Conservation (phyloP, 2,329 filamentous ascomycete species). For the Fusarium liriodendri region DNA sequence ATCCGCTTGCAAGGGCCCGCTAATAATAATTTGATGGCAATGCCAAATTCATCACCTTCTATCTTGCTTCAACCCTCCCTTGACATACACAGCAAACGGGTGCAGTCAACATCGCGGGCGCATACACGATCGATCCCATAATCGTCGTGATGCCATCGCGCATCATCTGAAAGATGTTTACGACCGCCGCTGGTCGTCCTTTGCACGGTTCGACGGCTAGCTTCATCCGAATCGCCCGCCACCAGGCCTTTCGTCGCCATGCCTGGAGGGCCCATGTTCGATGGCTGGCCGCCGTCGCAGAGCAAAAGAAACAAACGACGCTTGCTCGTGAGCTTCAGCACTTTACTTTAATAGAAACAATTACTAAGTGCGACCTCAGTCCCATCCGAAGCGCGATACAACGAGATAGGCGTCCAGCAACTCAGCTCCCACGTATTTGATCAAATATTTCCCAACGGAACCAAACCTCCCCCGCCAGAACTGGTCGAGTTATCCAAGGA, state of each 20-base stretch:
- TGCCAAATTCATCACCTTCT: constrained; percentile 34
- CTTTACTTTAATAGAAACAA: neutral
- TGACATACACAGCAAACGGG: constrained; percentile 5
- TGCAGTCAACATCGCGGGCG: constrained; percentile 18
- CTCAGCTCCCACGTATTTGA: constrained; percentile 84
- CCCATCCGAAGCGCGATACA: constrained; percentile 76
- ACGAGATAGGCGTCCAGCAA: constrained; percentile 95
- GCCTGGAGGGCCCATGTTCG: constrained; percentile 53
- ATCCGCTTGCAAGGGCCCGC: constrained; percentile 34
- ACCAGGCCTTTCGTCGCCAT: constrained; percentile 55
- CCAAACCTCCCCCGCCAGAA: constrained; percentile 70
- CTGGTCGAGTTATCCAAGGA: constrained; percentile 84
- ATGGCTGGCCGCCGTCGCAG: constrained; percentile 57
- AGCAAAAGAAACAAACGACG: constrained; percentile 38
- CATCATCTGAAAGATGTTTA: constrained; percentile 46
- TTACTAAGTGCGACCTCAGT: constrained; percentile 47
- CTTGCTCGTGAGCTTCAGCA: constrained; percentile 55
- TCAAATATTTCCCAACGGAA: constrained; percentile 79
- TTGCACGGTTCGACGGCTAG: constrained; percentile 56
- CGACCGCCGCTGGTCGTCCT: constrained; percentile 49
- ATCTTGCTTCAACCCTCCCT: constrained; percentile 13
- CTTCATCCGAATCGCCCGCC: constrained; percentile 64
- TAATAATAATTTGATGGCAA: constrained; percentile 30
- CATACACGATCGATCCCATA: constrained; percentile 5
- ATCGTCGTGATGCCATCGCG: constrained; percentile 41